Evolutionary conservation across 208 protist genomes (phyloP).

Genomic region (Trypanosoma platydactyli): DNA sequence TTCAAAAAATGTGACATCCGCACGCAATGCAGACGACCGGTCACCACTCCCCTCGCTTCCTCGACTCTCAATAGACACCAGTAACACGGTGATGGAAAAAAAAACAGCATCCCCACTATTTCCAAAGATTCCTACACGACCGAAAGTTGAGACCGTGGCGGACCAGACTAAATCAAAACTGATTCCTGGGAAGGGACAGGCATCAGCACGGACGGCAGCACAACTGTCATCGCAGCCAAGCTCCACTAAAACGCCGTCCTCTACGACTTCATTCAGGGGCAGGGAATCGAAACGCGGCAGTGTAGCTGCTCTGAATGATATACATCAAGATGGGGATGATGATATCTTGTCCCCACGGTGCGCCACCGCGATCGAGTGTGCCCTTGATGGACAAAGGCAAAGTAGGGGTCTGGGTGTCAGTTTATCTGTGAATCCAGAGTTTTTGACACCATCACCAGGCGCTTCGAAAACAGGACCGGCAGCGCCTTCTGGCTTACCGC

Average conservation of each 20-base stretch:
- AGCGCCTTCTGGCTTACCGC: no score
- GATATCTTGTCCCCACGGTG: constrained; percentile 9
- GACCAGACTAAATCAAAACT: no score
- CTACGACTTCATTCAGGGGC: neutral
- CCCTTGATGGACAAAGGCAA: neutral
- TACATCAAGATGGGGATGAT: constrained; percentile 11
- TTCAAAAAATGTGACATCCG: neutral
- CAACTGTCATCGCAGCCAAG: neutral
- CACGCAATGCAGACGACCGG: neutral
- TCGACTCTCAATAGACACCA: neutral
- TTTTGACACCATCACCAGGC: neutral
- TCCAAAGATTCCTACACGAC: neutral
- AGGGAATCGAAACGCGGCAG: constrained; percentile 19
- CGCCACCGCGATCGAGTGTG: constrained; percentile 7
- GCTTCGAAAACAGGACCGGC: no score
- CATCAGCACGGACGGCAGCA: neutral
- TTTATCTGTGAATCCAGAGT: neutral
- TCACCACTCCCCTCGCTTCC: neutral
- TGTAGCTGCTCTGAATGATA: constrained; percentile 10
- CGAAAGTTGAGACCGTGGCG: no score
- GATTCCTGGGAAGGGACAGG: no score
- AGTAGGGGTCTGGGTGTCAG: neutral
- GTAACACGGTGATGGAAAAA: constrained; percentile 15
- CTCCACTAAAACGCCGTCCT: neutral
- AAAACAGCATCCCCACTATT: constrained; percentile 11